Evolutionary conservation across 352 stramenopile species (phyloP).

Genomic region (Globisporangium perplexum): DNA sequence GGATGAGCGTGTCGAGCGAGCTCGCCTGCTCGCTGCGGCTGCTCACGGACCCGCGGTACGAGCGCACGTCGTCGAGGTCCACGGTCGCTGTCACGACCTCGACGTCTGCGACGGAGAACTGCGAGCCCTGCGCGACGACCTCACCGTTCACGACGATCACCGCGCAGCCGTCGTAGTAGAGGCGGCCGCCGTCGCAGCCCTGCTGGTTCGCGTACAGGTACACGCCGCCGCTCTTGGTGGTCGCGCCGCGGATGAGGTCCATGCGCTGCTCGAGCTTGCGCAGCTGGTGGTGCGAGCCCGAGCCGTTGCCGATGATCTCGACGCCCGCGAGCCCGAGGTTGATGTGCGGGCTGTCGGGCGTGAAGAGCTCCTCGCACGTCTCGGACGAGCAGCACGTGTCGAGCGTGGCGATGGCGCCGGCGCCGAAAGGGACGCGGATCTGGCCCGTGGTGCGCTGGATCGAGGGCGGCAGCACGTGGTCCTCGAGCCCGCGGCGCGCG

Average conservation of each 20-base stretch:
- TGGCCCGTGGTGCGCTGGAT: constrained; percentile 78
- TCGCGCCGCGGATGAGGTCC: constrained; percentile 88
- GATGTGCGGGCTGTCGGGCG: constrained; percentile 94
- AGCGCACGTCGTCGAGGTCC: constrained; percentile 97
- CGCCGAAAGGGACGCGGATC: constrained; percentile 80
- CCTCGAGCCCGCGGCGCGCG: constrained; percentile 45
- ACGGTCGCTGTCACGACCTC: constrained; percentile 96
- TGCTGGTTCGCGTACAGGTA: constrained; percentile 99
- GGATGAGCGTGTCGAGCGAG: constrained; percentile 52
- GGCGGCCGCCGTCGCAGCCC: constrained; percentile 94
- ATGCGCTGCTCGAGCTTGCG: constrained; percentile 92
- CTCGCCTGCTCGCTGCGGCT: constrained; percentile 94
- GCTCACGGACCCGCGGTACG: constrained; percentile 91
- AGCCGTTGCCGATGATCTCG: constrained; percentile 98
- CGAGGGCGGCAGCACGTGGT: constrained; percentile 75
- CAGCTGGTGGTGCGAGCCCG: constrained; percentile 96
- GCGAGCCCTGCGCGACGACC: constrained; percentile 93
- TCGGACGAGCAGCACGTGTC: constrained; percentile 91
- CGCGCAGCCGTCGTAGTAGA: constrained; percentile 98
- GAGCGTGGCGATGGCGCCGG: constrained; percentile 71
- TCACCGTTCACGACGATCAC: constrained; percentile 97
- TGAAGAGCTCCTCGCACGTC: constrained; percentile 99
- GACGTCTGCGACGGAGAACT: constrained; percentile 97
- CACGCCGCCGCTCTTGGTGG: constrained; percentile 95
- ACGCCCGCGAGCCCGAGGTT: constrained; percentile 90